Evolutionary conservation across 2,329 filamentous ascomycete genomes (phyloP).

Genomic region (Ophiostoma populinum): DNA sequence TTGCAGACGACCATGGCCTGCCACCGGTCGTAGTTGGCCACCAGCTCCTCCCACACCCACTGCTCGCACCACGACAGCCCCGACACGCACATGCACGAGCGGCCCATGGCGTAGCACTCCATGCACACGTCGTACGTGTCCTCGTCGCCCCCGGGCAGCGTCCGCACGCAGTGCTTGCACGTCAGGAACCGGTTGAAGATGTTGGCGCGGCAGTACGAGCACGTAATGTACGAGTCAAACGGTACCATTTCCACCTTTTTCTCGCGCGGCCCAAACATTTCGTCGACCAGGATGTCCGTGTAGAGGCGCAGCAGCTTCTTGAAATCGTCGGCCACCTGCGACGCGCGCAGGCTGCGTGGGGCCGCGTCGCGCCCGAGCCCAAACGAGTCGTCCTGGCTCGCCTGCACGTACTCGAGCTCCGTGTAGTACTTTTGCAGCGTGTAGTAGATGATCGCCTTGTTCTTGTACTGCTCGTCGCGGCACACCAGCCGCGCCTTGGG

Average conservation of each 20-base stretch:
- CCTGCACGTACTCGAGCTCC: slow-evolving; percentile 39
- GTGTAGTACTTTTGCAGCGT: slow-evolving; percentile 63
- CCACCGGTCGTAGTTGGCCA: slow-evolving; percentile 68
- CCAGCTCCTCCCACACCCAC: slow-evolving; percentile 67
- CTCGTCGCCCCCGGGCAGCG: slow-evolving; percentile 47
- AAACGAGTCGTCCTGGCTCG: slow-evolving; percentile 24
- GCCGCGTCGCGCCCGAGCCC: slow-evolving; percentile 28
- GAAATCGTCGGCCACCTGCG: slow-evolving; percentile 69
- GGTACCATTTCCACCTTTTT: slow-evolving; percentile 56
- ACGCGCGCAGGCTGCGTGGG: slow-evolving; percentile 27
- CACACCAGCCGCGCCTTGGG: slow-evolving; percentile 82
- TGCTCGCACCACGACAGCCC: slow-evolving; percentile 83
- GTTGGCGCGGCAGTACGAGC: slow-evolving; percentile 87
- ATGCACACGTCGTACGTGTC: slow-evolving; percentile 94
- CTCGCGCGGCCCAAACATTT: slow-evolving; percentile 64
- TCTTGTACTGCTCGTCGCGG: slow-evolving; percentile 96
- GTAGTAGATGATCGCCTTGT: slow-evolving; percentile 88
- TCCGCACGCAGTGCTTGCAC: slow-evolving; percentile 65
- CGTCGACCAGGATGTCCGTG: slow-evolving; percentile 62
- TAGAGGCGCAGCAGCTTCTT: slow-evolving; percentile 63
- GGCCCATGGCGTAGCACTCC: slow-evolving; percentile 96
- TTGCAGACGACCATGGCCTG: slow-evolving; percentile 59
- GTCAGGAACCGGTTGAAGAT: slow-evolving; percentile 96
- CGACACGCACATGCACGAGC: slow-evolving; percentile 79
- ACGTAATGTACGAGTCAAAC: slow-evolving; percentile 85